These are phyloP conservation scores for Fusarium verticillioides DNA, from an alignment of 2,329 filamentous ascomycete genomes.

Conservation along the genomic window DNA sequence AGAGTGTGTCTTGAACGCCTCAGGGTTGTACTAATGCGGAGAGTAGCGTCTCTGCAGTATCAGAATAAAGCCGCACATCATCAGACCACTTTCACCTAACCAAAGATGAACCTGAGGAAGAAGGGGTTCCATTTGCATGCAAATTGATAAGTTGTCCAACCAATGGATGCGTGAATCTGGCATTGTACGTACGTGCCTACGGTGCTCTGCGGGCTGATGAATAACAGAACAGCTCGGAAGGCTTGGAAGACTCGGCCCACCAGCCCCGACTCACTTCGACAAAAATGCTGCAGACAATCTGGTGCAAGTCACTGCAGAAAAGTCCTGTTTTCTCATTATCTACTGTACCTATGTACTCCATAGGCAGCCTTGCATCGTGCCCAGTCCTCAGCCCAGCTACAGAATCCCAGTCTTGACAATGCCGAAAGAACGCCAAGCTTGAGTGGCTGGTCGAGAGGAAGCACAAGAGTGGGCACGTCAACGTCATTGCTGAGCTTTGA, in stretches of 20 bases:
- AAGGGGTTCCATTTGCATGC: background rate
- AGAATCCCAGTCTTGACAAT: conserved; percentile 2
- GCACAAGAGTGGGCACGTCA: conserved; percentile 6
- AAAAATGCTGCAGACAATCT: background rate
- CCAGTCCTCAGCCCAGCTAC: background rate
- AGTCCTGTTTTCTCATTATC: background rate
- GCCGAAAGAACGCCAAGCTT: conserved; percentile 18
- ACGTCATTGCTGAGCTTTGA: conserved; percentile 29
- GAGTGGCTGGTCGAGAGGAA: conserved; percentile 12
- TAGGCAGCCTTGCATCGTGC: background rate
- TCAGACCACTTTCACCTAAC: conserved; percentile 17
- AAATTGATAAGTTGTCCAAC: background rate
- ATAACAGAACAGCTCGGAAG: background rate
- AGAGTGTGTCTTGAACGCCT: background rate
- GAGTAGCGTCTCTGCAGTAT: background rate
- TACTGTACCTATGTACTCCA: background rate
- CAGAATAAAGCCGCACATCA: conserved; percentile 1
- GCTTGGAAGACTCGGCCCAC: background rate
- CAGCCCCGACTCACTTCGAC: background rate
- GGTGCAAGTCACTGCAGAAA: background rate
- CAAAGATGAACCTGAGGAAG: background rate
- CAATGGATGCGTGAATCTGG: background rate
- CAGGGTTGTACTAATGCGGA: background rate
- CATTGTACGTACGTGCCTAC: background rate
- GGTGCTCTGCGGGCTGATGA: background rate